A percentile compares a stretch with the other conserved stretches of the same genome.
phyloP scores from a whole-genome alignment of 352 stramenopile species.

The Pythium dissotocum region DNA sequence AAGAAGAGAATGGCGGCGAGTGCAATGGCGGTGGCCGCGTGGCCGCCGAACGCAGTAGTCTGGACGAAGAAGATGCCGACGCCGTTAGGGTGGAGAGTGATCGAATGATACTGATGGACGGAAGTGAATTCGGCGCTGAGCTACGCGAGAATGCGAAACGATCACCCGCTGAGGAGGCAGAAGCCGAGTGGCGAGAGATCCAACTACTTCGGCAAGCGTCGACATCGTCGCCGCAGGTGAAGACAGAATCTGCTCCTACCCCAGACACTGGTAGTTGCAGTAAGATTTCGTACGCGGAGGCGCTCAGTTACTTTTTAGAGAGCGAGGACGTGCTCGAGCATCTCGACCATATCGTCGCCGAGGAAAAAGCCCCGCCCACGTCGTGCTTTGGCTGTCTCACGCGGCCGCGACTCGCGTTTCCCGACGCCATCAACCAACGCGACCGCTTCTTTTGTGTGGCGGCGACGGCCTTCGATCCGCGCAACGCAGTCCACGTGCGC shows the following conservation, averaged over 20 bases:
- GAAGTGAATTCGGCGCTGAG: background rate
- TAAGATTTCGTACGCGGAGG: constrained; percentile 25
- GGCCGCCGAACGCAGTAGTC: background rate
- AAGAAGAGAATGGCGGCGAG: constrained; percentile 27
- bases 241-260: background rate
- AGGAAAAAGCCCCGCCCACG: constrained; percentile 35
- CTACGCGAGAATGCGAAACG: background rate
- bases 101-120: constrained; percentile 6
- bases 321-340: constrained; percentile 22
- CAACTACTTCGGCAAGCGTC: constrained; percentile 31
- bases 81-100: constrained; percentile 12
- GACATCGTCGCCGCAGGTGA: background rate
- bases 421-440: constrained; percentile 53
- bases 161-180: background rate
- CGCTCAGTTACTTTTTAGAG: constrained; percentile 23
- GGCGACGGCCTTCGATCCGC: constrained; percentile 47
- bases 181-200: constrained; percentile 62
- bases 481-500: constrained; percentile 45
- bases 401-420: constrained; percentile 52
- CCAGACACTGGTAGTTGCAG: constrained; percentile 35
- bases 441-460: constrained; percentile 81
- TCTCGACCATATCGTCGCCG: constrained; percentile 54
- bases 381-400: constrained; percentile 70
- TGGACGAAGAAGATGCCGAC: constrained; percentile 17
- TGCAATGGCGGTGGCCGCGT: background rate